These are phyloP conservation scores for Xylariaceae sp. DNA, from an alignment of 2,329 filamentous ascomycete species.

Conservation along the genomic window DNA sequence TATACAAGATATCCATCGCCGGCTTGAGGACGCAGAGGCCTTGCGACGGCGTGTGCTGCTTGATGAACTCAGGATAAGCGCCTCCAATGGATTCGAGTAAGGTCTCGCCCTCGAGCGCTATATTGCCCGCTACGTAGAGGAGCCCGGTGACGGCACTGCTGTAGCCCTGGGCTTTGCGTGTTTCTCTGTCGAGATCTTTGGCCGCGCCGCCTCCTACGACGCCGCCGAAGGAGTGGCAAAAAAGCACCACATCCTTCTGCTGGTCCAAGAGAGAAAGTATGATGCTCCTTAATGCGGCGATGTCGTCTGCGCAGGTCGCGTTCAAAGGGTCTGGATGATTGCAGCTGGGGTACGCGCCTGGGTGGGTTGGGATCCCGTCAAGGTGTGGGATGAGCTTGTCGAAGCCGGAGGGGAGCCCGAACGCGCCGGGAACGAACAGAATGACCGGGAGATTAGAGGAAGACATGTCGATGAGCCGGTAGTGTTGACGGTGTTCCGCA, in stretches of 20 bases:
- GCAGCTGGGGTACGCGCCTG: conserved; percentile 25
- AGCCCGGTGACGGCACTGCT: conserved; percentile 19
- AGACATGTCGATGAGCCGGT: not conserved
- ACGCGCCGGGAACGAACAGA: conserved; percentile 25
- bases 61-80: conserved; percentile 24
- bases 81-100: conserved; percentile 18
- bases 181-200: conserved; percentile 25
- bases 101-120: conserved; percentile 21
- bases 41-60: conserved; percentile 17
- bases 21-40: conserved; percentile 25
- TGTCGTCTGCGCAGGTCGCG: conserved; percentile 17
- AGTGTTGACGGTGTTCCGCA: no score
- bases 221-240: conserved; percentile 29
- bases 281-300: conserved; percentile 14
- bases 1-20: conserved; percentile 24
- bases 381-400: conserved; percentile 20
- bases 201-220: conserved; percentile 26
- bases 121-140: conserved; percentile 22
- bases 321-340: conserved; percentile 18
- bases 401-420: conserved; percentile 21
- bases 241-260: conserved; percentile 22
- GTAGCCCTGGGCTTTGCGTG: conserved; percentile 13
- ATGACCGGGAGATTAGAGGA: conserved; percentile 9
- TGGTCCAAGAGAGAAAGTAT: conserved; percentile 23
- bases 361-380: conserved; percentile 17